phyloP scores from a whole-genome alignment of 371 early-diverging fungal genomes.

The Smittium mucronatum region DNA sequence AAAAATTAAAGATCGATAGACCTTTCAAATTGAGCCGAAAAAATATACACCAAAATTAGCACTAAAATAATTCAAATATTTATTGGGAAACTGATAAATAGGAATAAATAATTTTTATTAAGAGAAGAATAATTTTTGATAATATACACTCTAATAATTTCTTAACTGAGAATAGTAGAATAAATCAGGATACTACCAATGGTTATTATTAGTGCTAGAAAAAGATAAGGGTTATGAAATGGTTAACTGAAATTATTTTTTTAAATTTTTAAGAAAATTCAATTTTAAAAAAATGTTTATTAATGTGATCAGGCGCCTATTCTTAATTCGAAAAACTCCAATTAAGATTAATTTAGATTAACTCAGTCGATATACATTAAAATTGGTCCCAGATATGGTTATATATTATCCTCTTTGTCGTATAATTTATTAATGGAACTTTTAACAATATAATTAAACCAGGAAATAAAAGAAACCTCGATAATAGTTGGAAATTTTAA shows the following conservation, averaged over 20 bases:
- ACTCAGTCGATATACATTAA: background rate
- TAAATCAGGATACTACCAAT: background rate
- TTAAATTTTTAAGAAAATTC: background rate
- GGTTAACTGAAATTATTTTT: background rate
- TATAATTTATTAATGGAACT: background rate
- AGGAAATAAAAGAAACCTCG: background rate
- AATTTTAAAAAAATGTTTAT: background rate
- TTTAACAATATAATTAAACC: background rate
- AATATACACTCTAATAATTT: background rate
- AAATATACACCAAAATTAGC: background rate
- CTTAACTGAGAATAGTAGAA: background rate
- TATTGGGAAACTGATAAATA: background rate
- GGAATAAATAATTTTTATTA: background rate
- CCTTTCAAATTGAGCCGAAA: background rate
- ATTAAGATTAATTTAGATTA: background rate
- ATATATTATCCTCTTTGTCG: background rate
- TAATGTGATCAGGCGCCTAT: background rate
- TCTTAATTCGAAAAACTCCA: background rate
- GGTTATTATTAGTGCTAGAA: background rate
- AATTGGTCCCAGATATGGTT: background rate
- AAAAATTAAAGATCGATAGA: background rate
- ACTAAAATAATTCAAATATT: background rate
- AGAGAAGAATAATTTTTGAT: background rate
- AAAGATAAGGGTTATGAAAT: background rate
- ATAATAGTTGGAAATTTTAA: background rate